These are phyloP conservation scores for Teunomyces kruisii DNA, from an alignment of 805 yeast species.

Conservation along the genomic window DNA sequence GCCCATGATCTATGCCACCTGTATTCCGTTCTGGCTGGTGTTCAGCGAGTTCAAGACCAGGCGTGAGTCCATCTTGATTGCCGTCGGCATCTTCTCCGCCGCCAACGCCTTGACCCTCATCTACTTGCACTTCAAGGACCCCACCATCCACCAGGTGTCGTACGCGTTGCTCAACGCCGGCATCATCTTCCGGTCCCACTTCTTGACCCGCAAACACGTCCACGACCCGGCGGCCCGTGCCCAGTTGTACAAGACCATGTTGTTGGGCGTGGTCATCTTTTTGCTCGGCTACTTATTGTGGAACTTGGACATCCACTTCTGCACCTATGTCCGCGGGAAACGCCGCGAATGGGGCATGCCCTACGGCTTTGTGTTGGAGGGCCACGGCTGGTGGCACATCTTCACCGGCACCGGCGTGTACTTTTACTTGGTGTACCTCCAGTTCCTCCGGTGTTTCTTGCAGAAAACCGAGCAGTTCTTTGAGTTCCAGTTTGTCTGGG, in stretches of 20 bases:
- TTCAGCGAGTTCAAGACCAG: slow-evolving; percentile 56
- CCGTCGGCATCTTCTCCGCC: slow-evolving; percentile 46
- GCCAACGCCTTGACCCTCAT: slow-evolving; percentile 66
- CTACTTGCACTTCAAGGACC: slow-evolving; percentile 73
- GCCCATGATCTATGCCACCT: slow-evolving; percentile 98
- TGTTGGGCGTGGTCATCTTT: slow-evolving; percentile 61
- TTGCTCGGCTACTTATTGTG: slow-evolving; percentile 77
- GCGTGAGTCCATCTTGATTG: slow-evolving; percentile 45
- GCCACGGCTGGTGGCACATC: slow-evolving; percentile 98
- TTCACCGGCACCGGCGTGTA: slow-evolving; percentile 87
- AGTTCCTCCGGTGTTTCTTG: slow-evolving; percentile 69
- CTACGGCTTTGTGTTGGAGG: slow-evolving; percentile 79
- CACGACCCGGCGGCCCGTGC: slow-evolving; percentile 44
- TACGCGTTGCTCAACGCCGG: slow-evolving; percentile 77
- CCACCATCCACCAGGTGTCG: slow-evolving; percentile 84
- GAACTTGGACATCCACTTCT: slow-evolving; percentile 85
- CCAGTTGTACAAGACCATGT: slow-evolving; percentile 57
- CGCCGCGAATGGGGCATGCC: slow-evolving; percentile 78
- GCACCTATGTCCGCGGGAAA: slow-evolving; percentile 53
- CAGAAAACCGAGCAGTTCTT: slow-evolving; percentile 56
- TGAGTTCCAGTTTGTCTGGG: slow-evolving; percentile 56
- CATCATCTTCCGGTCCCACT: slow-evolving; percentile 61
- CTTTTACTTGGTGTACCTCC: slow-evolving; percentile 75
- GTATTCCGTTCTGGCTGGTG: slow-evolving; percentile 87
- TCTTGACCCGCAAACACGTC: slow-evolving; percentile 54